phyloP scores from a whole-genome alignment of 768 basidiomycete species.

The Lyophyllum shimeji region DNA sequence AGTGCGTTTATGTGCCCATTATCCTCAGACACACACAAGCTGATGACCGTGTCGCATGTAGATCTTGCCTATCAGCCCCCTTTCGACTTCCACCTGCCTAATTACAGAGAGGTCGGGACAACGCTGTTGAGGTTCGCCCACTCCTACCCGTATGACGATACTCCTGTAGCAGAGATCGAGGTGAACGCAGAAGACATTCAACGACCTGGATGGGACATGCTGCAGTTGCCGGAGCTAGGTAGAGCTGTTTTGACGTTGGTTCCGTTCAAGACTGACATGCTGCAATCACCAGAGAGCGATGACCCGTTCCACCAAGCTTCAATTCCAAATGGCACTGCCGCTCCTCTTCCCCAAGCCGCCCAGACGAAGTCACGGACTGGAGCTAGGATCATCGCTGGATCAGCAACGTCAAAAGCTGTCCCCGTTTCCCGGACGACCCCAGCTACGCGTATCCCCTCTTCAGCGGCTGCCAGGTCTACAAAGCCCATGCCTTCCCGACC shows the following conservation, averaged over 20 bases:
- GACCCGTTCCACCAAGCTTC: constrained; percentile 26
- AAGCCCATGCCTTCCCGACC: not conserved
- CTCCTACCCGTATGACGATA: constrained; percentile 31
- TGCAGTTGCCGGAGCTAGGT: constrained; percentile 31
- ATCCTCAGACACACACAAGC: not conserved
- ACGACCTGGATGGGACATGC: constrained; percentile 26
- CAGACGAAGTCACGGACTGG: not conserved
- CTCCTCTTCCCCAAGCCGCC: not conserved
- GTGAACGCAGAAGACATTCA: constrained; percentile 23
- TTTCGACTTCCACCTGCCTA: constrained; percentile 43
- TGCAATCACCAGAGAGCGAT: constrained; percentile 20
- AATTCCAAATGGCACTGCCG: not conserved
- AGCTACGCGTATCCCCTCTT: not conserved
- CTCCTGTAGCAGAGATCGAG: constrained; percentile 28
- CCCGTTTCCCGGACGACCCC: not conserved
- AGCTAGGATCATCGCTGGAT: not conserved
- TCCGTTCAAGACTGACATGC: not conserved
- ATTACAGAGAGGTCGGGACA: constrained; percentile 42
- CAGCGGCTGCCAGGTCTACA: not conserved
- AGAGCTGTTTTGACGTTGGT: not conserved
- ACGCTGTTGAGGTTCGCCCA: constrained; percentile 33
- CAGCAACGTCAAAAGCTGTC: not conserved
- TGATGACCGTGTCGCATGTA: constrained; percentile 12
- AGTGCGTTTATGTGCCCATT: constrained; percentile 23
- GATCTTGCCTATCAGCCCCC: constrained; percentile 44